phyloP scores from a whole-genome alignment of 768 basidiomycete genomes.

The Suillus decipiens region DNA sequence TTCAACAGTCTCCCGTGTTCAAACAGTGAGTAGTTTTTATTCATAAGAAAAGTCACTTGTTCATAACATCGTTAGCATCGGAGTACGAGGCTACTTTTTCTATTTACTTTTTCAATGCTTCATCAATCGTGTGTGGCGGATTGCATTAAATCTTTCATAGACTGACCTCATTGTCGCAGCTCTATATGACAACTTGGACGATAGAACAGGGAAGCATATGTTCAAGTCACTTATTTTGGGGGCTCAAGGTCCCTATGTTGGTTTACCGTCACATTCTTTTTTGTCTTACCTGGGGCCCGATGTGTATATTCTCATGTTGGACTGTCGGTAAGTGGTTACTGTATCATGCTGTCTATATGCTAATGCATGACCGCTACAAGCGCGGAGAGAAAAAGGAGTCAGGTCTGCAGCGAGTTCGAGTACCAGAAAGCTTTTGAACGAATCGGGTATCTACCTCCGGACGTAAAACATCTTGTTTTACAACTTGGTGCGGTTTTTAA shows the following conservation, averaged over 20 bases:
- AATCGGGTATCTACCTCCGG: slow-evolving; percentile 57
- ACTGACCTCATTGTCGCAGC: slow-evolving; percentile 16
- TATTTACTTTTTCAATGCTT: slow-evolving; percentile 95
- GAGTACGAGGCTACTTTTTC: slow-evolving; percentile 85
- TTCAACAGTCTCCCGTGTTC: slow-evolving; percentile 76
- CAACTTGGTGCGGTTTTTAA: slow-evolving; percentile 58
- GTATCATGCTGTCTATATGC: neutral
- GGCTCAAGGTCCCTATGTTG: slow-evolving; percentile 72
- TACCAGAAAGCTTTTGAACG: slow-evolving; percentile 75
- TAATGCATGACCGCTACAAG: slow-evolving; percentile 39
- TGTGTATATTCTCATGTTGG: slow-evolving; percentile 71
- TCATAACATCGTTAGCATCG: slow-evolving; percentile 54
- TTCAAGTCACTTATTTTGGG: slow-evolving; percentile 78
- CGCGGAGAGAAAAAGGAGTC: slow-evolving; percentile 80
- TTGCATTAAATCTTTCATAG: slow-evolving; percentile 9
- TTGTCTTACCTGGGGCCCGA: slow-evolving; percentile 80
- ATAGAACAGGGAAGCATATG: slow-evolving; percentile 59
- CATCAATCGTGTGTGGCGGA: slow-evolving; percentile 58
- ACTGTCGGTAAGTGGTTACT: slow-evolving; percentile 64
- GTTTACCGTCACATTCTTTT: slow-evolving; percentile 80
- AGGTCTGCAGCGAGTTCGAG: slow-evolving; percentile 73
- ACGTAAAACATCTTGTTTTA: slow-evolving; percentile 81
- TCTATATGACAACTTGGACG: slow-evolving; percentile 68
- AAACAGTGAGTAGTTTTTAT: slow-evolving; percentile 44
- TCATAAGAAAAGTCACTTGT: neutral